Base-by-base conservation (phyloP, 2,329 filamentous ascomycete species). In the Cladosporium sphaerospermum region DNA sequence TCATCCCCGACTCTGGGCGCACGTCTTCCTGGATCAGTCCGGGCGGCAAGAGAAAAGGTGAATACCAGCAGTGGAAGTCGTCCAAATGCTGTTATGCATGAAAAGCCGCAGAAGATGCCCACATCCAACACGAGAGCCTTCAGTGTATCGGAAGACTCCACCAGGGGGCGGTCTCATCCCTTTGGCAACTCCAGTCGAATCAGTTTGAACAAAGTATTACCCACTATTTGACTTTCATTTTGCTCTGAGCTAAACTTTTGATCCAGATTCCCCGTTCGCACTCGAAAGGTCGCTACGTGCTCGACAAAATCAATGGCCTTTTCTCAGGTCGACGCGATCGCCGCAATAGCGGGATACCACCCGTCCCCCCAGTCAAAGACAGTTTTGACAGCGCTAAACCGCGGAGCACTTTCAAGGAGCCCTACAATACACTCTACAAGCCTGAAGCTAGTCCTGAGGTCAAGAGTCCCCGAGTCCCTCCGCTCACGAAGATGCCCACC, bases 261-360 rank as follows among this genome's bases (percentile, higher is more conserved):
- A 28, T 36, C 3, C 43, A 59, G 55, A 45, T 48, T 13, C 55
- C 56, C 32, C 56, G 64, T 31, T 57, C 59, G 4, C 61, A 57
- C 13, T 65, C 64, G 7, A 67, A 61, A 53, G 62, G 63, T 39
- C 61, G 61, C 2, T 48, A 57, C 8, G 55, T 65, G 6, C 49
- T 66, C 11, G 58, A 64, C 55, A 67, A 65, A 52, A 44, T 67
- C 45, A 61, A 62, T 14, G 62, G 59, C 9, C 48, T 67, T n/a
- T 64, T 66, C 52, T 55, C 59, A 2, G 50, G 54, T 40, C 63
- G 59, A 55, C 59, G 59, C n/a, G 60, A 64, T 9, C 63, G 61
- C 53, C 59, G 61, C 50, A 48, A 37, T 13, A 36, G 31, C 33
- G 33, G 54, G 10, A 19, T 53, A 9, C 48, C 54, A 11, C 52